These are phyloP conservation scores for Lepiota subincarnata DNA, from an alignment of 768 basidiomycete species.

Conservation along the genomic window DNA sequence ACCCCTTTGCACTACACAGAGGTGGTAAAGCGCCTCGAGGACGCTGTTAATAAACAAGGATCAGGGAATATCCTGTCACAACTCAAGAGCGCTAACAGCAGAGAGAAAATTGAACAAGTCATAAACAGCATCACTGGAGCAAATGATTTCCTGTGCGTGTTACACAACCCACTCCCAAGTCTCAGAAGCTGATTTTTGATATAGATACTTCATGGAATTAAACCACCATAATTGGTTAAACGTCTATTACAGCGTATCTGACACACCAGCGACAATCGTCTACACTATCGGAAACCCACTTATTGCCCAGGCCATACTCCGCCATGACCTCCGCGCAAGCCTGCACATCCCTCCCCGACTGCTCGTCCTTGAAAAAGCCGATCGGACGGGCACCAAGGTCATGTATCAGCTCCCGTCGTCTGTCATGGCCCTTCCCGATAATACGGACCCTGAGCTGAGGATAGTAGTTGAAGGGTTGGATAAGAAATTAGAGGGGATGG, in stretches of 20 bases:
- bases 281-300: slow-evolving; percentile 53
- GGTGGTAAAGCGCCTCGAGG: slow-evolving; percentile 42
- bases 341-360: slow-evolving; percentile 43
- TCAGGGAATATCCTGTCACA: slow-evolving; percentile 23
- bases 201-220: slow-evolving; percentile 39
- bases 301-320: slow-evolving; percentile 41
- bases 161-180: not conserved
- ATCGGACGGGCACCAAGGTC: slow-evolving; percentile 34
- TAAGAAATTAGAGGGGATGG: slow-evolving; percentile 38
- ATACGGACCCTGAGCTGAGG: slow-evolving; percentile 26
- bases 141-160: slow-evolving; percentile 44
- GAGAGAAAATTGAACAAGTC: slow-evolving; percentile 32
- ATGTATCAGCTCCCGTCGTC: slow-evolving; percentile 47
- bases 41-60: slow-evolving; percentile 35
- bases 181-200: not conserved
- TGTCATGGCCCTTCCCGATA: slow-evolving; percentile 29
- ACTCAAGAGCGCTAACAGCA: slow-evolving; percentile 24
- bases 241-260: slow-evolving; percentile 21
- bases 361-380: slow-evolving; percentile 36
- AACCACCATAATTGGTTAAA: slow-evolving; percentile 34
- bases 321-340: slow-evolving; percentile 35
- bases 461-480: slow-evolving; percentile 34
- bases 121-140: slow-evolving; percentile 27
- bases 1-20: slow-evolving; percentile 35
- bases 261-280: slow-evolving; percentile 28